Evolutionary conservation across 257 asterid species (phyloP).

Genomic region (Solanum ossicruentum): DNA sequence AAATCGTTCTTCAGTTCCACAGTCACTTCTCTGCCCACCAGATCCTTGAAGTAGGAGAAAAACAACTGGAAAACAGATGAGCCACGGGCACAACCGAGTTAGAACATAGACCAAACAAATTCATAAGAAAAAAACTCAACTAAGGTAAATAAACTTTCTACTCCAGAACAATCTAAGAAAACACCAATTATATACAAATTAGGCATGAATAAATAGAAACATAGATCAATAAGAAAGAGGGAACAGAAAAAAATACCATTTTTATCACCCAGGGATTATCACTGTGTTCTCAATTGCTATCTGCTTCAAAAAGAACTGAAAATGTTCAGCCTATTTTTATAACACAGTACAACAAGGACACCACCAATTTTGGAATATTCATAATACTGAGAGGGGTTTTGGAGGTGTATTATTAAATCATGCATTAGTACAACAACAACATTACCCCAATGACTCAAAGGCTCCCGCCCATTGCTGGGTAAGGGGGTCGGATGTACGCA

Average conservation of each 20-base stretch:
- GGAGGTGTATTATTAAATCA: background rate
- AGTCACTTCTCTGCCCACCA: slow-evolving; percentile 90
- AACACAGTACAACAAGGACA: background rate
- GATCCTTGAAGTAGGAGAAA: slow-evolving; percentile 94
- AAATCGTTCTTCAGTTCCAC: slow-evolving; percentile 94
- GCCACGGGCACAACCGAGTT: background rate
- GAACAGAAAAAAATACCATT: background rate
- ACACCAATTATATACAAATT: background rate
- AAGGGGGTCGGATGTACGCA: too few relatives aligned
- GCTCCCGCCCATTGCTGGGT: too few relatives aligned
- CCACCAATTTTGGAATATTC: background rate
- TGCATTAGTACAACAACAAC: too few relatives aligned
- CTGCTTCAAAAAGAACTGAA: background rate
- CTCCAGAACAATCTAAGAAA: background rate
- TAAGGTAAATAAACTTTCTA: background rate
- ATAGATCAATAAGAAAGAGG: background rate
- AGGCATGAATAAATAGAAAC: background rate
- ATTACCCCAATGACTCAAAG: too few relatives aligned
- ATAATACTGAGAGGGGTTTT: background rate
- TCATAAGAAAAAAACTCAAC: background rate
- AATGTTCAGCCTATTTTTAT: background rate
- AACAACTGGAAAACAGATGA: slow-evolving; percentile 44
- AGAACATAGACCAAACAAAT: background rate
- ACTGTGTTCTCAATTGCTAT: background rate
- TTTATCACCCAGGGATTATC: background rate